Evolutionary conservation across 306 rosid species (phyloP).

Genomic region (Castanea sativa): DNA sequence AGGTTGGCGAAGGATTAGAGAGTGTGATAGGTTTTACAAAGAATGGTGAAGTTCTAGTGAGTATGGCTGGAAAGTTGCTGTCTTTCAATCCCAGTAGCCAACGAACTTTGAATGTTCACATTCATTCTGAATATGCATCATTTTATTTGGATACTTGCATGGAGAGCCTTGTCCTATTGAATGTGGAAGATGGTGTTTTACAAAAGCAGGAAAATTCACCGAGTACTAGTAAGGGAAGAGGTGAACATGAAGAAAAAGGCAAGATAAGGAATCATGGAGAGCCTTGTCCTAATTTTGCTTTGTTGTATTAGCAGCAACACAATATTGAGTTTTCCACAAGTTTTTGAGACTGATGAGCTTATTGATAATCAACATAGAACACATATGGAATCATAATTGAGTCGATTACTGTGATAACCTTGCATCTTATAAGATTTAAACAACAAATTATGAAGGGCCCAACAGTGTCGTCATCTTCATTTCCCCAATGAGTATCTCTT

Average conservation of each 20-base stretch:
- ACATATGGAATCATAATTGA: too few relatives aligned
- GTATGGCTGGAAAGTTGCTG: neutral
- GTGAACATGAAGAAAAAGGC: neutral
- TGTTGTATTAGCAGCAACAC: neutral
- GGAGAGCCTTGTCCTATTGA: neutral
- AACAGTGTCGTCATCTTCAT: too few relatives aligned
- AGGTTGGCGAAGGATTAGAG: neutral
- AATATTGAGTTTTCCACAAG: neutral
- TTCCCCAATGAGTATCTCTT: too few relatives aligned
- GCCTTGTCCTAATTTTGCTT: neutral
- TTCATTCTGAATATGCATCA: neutral
- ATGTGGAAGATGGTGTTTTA: neutral
- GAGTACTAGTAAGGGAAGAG: neutral
- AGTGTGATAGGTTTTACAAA: neutral
- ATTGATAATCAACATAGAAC: too few relatives aligned
- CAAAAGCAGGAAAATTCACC: neutral
- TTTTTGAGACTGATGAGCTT: too few relatives aligned
- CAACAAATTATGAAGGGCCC: too few relatives aligned
- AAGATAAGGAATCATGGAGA: too few relatives aligned
- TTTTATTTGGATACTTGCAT: neutral
- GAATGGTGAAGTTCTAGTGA: neutral
- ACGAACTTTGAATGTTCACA: neutral
- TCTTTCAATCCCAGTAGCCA: neutral
- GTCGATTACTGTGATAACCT: too few relatives aligned
- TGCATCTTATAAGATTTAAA: too few relatives aligned